Evolutionary conservation across 805 yeast species (phyloP).

Genomic region (Yarrowia divulgata): DNA sequence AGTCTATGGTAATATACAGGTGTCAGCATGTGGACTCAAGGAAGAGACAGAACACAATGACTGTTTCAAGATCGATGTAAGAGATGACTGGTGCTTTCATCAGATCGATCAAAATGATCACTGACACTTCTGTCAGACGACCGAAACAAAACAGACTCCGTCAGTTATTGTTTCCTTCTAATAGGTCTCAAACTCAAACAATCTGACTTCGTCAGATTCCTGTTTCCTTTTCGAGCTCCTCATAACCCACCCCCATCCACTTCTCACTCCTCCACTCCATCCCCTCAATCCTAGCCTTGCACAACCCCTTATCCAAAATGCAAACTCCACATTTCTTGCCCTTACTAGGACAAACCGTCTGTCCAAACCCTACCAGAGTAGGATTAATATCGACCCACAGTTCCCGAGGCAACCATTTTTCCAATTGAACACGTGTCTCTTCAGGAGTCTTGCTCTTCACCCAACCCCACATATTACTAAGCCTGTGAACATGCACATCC

Average conservation of each 20-base stretch:
- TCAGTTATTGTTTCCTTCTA: not conserved
- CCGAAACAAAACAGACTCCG: not conserved
- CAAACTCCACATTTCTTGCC: slow-evolving; percentile 75
- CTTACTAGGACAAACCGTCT: slow-evolving; percentile 78
- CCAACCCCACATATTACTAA: slow-evolving; percentile 85
- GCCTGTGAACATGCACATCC: slow-evolving; percentile 86
- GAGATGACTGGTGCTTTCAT: no score
- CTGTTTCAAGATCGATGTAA: no score
- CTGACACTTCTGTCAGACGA: no score
- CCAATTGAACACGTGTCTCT: slow-evolving; percentile 68
- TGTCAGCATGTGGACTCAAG: no score
- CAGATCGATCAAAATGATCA: no score
- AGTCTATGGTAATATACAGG: no score
- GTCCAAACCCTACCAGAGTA: slow-evolving; percentile 91
- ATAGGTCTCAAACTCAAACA: not conserved
- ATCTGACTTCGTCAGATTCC: not conserved
- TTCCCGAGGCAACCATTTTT: slow-evolving; percentile 74
- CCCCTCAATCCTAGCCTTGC: slow-evolving; percentile 47
- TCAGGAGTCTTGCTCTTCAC: slow-evolving; percentile 64
- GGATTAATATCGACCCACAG: slow-evolving; percentile 89
- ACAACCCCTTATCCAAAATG: slow-evolving; percentile 61
- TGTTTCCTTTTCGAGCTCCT: not conserved
- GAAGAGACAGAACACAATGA: no score
- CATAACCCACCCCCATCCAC: slow-evolving; percentile 28
- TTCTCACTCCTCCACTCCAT: slow-evolving; percentile 3